These are phyloP conservation scores for Annulohypoxylon truncatum DNA, from an alignment of 2,329 filamentous ascomycete genomes.

Conservation along the genomic window DNA sequence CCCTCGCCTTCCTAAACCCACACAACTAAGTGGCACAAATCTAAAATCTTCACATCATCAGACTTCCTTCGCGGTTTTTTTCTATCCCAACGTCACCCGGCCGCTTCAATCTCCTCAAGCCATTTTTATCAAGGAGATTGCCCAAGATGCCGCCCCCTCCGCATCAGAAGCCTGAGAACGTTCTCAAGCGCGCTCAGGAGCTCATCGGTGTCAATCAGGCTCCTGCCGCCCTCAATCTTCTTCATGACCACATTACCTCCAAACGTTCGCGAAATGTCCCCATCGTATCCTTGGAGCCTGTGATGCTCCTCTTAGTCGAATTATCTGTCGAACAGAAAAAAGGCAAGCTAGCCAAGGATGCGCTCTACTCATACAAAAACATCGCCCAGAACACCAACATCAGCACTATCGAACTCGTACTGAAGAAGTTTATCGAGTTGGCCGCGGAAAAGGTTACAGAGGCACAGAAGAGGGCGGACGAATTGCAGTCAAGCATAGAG, in stretches of 20 bases:
- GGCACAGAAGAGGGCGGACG: constrained; percentile 94
- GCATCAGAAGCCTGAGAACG: constrained; percentile 98
- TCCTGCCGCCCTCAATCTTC: constrained; percentile 89
- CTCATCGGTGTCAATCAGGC: constrained; percentile 97
- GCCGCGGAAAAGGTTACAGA: constrained; percentile 96
- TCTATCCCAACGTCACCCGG: constrained; percentile 34
- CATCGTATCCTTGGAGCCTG: constrained; percentile 94
- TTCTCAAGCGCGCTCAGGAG: constrained; percentile 97
- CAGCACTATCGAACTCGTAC: constrained; percentile 94
- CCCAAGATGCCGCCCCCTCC: constrained; percentile 85
- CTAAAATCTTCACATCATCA: constrained; percentile 47
- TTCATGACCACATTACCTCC: constrained; percentile 99
- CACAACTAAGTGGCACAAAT: constrained; percentile 51
- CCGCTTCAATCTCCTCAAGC: constrained; percentile 45
- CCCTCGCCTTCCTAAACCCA: constrained; percentile 47
- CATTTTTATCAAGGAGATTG: constrained; percentile 48
- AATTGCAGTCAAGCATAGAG: constrained; percentile 89
- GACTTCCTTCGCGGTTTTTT: constrained; percentile 39
- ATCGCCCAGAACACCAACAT: constrained; percentile 99
- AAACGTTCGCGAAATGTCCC: constrained; percentile 98
- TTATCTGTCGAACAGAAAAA: constrained; percentile 97
- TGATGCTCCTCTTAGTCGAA: constrained; percentile 98
- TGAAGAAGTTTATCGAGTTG: constrained; percentile 98
- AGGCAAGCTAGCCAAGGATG: constrained; percentile 98
- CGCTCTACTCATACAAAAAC: constrained; percentile 99